Evolutionary conservation across 106 monocot genomes (phyloP).

Genomic region (Amphibolis antarctica): DNA sequence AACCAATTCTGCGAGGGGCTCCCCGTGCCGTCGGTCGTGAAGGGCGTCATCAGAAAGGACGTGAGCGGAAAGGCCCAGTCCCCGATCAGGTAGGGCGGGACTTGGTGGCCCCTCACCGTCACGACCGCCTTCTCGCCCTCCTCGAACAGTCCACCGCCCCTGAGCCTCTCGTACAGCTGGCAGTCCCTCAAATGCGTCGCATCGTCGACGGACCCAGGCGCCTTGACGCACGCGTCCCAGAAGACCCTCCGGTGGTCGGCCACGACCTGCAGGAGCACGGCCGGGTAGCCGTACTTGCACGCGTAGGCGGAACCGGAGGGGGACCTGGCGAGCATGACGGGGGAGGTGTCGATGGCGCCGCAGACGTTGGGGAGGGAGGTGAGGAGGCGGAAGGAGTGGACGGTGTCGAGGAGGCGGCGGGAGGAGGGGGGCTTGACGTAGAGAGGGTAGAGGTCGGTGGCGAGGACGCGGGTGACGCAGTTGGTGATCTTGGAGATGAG

Average conservation of each 20-base stretch:
- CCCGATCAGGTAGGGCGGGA: slow-evolving; percentile 38
- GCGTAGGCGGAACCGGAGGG: slow-evolving; percentile 1
- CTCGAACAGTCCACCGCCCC: slow-evolving; percentile 18
- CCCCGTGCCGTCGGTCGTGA: slow-evolving; percentile 12
- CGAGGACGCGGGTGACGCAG: not conserved
- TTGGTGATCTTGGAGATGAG: not conserved
- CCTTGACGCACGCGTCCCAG: slow-evolving; percentile 49
- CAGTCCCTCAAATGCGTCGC: slow-evolving; percentile 53
- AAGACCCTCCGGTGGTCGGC: slow-evolving; percentile 46
- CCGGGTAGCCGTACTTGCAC: slow-evolving; percentile 34
- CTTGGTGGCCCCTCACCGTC: slow-evolving; percentile 1
- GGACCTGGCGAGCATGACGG: not conserved
- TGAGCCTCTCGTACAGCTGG: slow-evolving; percentile 36
- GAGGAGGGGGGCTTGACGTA: not conserved
- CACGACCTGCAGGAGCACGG: slow-evolving; percentile 55
- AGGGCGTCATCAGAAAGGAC: slow-evolving; percentile 49
- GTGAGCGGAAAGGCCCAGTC: slow-evolving; percentile 45
- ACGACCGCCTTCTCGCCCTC: slow-evolving; percentile 17
- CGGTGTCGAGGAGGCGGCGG: not conserved
- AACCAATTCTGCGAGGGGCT: slow-evolving; percentile 29
- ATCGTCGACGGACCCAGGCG: slow-evolving; percentile 44
- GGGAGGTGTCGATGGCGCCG: not conserved
- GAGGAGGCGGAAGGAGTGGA: not conserved
- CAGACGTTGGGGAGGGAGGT: not conserved
- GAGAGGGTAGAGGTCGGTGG: not conserved